Base-by-base conservation (phyloP, 2,329 filamentous ascomycete genomes). In the Cytospora schulzeri region DNA sequence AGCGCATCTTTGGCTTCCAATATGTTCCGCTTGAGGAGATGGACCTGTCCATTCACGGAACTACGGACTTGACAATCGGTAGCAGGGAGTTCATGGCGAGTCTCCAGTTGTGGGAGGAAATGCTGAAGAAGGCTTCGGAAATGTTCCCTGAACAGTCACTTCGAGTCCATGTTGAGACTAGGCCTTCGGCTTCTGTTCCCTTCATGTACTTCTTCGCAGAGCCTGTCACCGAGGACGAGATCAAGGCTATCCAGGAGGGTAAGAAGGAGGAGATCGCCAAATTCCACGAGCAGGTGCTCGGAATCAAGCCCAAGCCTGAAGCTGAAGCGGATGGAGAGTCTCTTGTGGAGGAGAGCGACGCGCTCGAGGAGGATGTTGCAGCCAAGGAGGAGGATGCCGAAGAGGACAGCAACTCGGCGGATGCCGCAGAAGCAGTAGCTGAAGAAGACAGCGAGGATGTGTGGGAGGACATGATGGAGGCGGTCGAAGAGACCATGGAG, bases 1-100 rank as follows among this genome's bases (percentile, higher is more conserved):
- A 93, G 76, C 90, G 93, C 62, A 96, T 99, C 57, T 99, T 99
- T 74, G 95, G 95, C 7, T 99, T 99, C 76, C 95, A 99, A 76
- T 99, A 99, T 74, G 85, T 99, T 66, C 88, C 88, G 65, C 78
- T 98, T 17, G 75, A 85, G 4, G 95, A 99, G 73, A 93, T 99
- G 90, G 95, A 99, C 74, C 74, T 83, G n/a, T 85, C 92, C 0
- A 77, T 99, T n/a, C 96, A 99, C 73, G 93, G 92, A 26, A 89
- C 92, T 58, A 71, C 75, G 0, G 82, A 93, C 71, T 81, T 71
- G 22, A 73, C 77, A 1, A 77, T 96, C 7, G 96, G 96, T 26
- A 89, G 97, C 72, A 80, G 84, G 55, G 95, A 99, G 74, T 98
- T 98, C 78, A 90, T 88, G 73, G 76, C 91, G 33, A 97, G 93